phyloP scores from a whole-genome alignment of 768 basidiomycete genomes.

The Hortiboletus flavorubellus region DNA sequence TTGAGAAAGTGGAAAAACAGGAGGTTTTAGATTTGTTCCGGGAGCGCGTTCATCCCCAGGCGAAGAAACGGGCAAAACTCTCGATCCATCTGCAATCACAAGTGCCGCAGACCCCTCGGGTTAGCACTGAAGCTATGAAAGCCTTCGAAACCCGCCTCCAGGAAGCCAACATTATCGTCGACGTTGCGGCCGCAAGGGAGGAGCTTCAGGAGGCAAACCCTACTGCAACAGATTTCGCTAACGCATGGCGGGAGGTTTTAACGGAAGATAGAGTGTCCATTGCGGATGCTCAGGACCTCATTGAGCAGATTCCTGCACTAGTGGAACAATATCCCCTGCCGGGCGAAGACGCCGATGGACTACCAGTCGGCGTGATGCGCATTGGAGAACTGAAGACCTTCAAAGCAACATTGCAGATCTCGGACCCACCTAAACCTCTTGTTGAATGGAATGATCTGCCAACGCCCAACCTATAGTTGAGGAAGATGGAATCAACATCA shows the following conservation, averaged over 20 bases:
- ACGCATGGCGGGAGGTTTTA: slow-evolving; percentile 54
- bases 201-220: slow-evolving; percentile 56
- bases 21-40: slow-evolving; percentile 74
- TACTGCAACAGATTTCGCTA: slow-evolving; percentile 53
- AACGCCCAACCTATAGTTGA: slow-evolving; percentile 47
- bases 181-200: slow-evolving; percentile 49
- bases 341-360: slow-evolving; percentile 46
- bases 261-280: slow-evolving; percentile 38
- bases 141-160: slow-evolving; percentile 57
- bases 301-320: slow-evolving; percentile 55
- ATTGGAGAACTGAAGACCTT: slow-evolving; percentile 67
- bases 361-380: slow-evolving; percentile 49
- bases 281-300: slow-evolving; percentile 43
- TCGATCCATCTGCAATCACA: slow-evolving; percentile 80
- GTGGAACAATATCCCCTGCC: slow-evolving; percentile 54
- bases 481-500: not conserved
- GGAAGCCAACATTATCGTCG: slow-evolving; percentile 45
- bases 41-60: slow-evolving; percentile 64
- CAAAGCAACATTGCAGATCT: slow-evolving; percentile 53
- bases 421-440: slow-evolving; percentile 62
- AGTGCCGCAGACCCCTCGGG: slow-evolving; percentile 53
- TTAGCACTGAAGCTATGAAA: slow-evolving; percentile 61
- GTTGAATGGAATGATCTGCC: slow-evolving; percentile 76
- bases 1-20: slow-evolving; percentile 65
- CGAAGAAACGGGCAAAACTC: slow-evolving; percentile 70